These are phyloP conservation scores for Ensete glaucum DNA, from an alignment of 176 grass and related monocot genomes.

Conservation along the genomic window DNA sequence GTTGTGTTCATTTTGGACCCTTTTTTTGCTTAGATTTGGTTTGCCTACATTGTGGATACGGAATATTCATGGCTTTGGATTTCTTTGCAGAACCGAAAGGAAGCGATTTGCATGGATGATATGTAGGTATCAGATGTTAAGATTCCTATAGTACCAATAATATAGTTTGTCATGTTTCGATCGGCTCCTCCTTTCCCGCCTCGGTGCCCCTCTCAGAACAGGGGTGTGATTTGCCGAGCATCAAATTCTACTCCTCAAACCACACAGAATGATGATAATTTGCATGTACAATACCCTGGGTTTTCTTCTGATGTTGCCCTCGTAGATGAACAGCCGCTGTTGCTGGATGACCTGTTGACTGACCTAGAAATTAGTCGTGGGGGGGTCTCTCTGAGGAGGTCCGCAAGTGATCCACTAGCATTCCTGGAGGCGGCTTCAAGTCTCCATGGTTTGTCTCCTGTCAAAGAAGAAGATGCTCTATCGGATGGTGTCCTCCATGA, in stretches of 20 bases:
- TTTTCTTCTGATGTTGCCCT: not conserved
- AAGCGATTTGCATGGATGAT: slow-evolving; percentile 5
- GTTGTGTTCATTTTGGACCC: too few species aligned
- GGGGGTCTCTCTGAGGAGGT: slow-evolving; percentile 50
- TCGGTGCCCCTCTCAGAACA: slow-evolving; percentile 44
- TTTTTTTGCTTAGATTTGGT: too few species aligned
- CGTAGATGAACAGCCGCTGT: slow-evolving; percentile 48
- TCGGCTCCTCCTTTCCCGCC: slow-evolving; percentile 73
- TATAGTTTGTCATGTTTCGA: slow-evolving; percentile 48
- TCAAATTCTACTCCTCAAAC: slow-evolving; percentile 25
- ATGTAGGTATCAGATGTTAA: not conserved
- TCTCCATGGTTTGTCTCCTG: slow-evolving; percentile 24
- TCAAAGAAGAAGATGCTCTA: slow-evolving; percentile 36
- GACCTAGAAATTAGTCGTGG: slow-evolving; percentile 33
- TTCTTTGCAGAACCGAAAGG: not conserved
- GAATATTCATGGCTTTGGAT: not conserved
- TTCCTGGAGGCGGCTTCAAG: slow-evolving; percentile 48
- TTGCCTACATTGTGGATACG: too few species aligned
- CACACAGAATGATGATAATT: slow-evolving; percentile 37
- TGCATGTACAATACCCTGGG: slow-evolving; percentile 32
- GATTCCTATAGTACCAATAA: not conserved
- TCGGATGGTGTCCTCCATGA: slow-evolving; percentile 23
- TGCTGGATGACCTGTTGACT: slow-evolving; percentile 73
- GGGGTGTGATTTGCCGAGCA: slow-evolving; percentile 23
- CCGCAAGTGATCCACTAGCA: slow-evolving; percentile 76